A percentile compares a stretch with the other conserved stretches of the same genome.
Conservation (phyloP, 2,329 filamentous ascomycete species). For the Acephala macrosclerotiorum region DNA sequence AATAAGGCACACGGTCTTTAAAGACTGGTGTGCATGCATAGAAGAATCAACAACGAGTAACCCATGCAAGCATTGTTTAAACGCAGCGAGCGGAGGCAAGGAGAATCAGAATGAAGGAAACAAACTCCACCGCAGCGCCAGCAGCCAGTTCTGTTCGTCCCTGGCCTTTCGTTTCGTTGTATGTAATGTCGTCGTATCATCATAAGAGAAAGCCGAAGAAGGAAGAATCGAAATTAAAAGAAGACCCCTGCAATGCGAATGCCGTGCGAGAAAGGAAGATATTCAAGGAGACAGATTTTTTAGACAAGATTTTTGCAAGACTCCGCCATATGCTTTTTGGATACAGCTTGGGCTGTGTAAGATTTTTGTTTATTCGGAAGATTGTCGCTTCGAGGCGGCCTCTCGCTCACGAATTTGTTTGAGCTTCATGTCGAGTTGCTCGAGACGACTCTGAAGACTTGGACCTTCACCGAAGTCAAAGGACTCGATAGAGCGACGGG, state of each 20-base stretch:
- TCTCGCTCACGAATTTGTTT: slow-evolving; percentile 40
- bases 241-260: neutral
- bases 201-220: neutral
- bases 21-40: neutral
- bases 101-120: neutral
- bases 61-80: neutral
- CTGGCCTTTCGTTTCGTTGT: neutral
- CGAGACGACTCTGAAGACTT: slow-evolving; percentile 38
- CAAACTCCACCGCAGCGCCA: neutral
- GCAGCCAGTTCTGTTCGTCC: slow-evolving; percentile 8
- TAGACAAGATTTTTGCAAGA: slow-evolving; percentile 6
- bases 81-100: neutral
- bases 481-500: slow-evolving; percentile 43
- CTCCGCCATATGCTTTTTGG: slow-evolving; percentile 9
- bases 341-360: neutral
- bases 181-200: slow-evolving; percentile 6
- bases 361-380: slow-evolving; percentile 15
- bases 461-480: slow-evolving; percentile 41
- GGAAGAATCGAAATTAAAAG: neutral
- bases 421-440: slow-evolving; percentile 38
- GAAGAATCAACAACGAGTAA: neutral
- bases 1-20: slow-evolving; percentile 7
- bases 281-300: neutral
- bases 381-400: slow-evolving; percentile 22
- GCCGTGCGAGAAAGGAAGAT: neutral